phyloP scores from a whole-genome alignment of 2,329 filamentous ascomycete species.

The Amauroascus niger region DNA sequence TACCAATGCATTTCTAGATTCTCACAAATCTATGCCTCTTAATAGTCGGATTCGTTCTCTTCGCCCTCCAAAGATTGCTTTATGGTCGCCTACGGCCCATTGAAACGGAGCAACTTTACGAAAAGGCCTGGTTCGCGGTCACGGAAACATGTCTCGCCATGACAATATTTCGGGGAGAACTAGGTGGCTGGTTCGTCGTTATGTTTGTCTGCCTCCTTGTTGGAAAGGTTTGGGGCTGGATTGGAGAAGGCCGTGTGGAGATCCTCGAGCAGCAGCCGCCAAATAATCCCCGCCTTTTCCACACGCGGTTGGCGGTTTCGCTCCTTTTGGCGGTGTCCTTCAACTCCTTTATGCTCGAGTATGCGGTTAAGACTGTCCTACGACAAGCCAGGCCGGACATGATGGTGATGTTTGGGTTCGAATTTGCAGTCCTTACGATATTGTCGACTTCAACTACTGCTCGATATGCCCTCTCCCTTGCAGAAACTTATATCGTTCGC shows the following conservation, averaged over 20 bases:
- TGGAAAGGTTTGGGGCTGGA: conserved; percentile 98
- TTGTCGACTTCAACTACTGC: conserved; percentile 68
- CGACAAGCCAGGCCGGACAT: conserved; percentile 86
- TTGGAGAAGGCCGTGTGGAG: conserved; percentile 88
- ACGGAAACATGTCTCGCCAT: conserved; percentile 95
- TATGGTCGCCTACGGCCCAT: conserved; percentile 84
- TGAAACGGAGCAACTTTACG: conserved; percentile 93
- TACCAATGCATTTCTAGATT: conserved; percentile 49
- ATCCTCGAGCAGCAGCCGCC: conserved; percentile 92
- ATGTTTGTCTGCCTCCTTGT: conserved; percentile 93
- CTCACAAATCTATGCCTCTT: conserved; percentile 85
- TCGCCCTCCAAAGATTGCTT: conserved; percentile 77
- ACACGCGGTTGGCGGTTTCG: conserved; percentile 68
- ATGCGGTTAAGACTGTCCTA: conserved; percentile 72
- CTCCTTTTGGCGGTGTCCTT: conserved; percentile 70
- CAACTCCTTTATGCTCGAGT: conserved; percentile 68
- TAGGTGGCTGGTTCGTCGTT: conserved; percentile 86
- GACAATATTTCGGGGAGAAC: conserved; percentile 94
- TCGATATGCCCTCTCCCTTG: conserved; percentile 68
- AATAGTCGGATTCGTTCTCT: conserved; percentile 68
- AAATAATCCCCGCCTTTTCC: conserved; percentile 77
- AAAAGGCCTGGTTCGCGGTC: conserved; percentile 95
- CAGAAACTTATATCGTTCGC: conserved; percentile 65
- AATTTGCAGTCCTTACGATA: conserved; percentile 80
- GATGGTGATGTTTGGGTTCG: conserved; percentile 99